A percentile compares a stretch with the other conserved stretches of the same genome.
These are phyloP conservation scores for Pseudognaphalium luteoalbum DNA, from an alignment of 129 eudicot species.

Conservation along the genomic window DNA sequence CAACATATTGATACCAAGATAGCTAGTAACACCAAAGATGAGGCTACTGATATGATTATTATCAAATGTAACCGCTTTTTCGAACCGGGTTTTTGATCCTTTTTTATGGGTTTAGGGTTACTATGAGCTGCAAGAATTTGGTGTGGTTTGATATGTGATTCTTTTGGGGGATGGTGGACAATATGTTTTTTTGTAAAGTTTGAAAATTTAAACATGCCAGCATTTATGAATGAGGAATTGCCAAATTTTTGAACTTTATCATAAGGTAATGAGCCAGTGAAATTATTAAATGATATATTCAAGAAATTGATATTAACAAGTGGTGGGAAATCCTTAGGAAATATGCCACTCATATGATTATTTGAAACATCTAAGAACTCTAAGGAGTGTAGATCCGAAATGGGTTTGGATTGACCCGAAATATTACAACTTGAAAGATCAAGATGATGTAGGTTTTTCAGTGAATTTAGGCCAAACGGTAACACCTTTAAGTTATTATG, in stretches of 20 bases:
- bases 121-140: conserved; percentile 16
- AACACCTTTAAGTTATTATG: conserved; percentile 49
- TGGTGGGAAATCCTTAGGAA: conserved; percentile 75
- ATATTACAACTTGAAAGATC: conserved; percentile 68
- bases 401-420: conserved; percentile 51
- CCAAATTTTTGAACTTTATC: conserved; percentile 51
- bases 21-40: conserved; percentile 36
- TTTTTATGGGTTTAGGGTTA: conserved; percentile 35
- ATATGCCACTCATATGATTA: conserved; percentile 57
- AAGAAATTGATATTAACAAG: conserved; percentile 54
- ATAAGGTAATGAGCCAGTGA: conserved; percentile 43
- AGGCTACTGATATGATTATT: conserved; percentile 39
- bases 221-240: conserved; percentile 54
- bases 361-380: conserved; percentile 62
- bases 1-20: conserved; percentile 31
- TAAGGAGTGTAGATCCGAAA: conserved; percentile 45
- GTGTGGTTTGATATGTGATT: conserved; percentile 21
- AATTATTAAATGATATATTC: conserved; percentile 80
- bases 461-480: conserved; percentile 49
- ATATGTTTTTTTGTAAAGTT: conserved; percentile 22
- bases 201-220: conserved; percentile 50
- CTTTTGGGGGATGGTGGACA: conserved; percentile 11
- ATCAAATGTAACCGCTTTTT: conserved; percentile 21
- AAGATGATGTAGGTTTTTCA: conserved; percentile 57
- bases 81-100: conserved; percentile 30